Percentiles rank a stretch among this genome's conserved stretches.
Conservation (phyloP, 371 early-diverging fungal species). For the Dinochytrium kinnereticum region DNA sequence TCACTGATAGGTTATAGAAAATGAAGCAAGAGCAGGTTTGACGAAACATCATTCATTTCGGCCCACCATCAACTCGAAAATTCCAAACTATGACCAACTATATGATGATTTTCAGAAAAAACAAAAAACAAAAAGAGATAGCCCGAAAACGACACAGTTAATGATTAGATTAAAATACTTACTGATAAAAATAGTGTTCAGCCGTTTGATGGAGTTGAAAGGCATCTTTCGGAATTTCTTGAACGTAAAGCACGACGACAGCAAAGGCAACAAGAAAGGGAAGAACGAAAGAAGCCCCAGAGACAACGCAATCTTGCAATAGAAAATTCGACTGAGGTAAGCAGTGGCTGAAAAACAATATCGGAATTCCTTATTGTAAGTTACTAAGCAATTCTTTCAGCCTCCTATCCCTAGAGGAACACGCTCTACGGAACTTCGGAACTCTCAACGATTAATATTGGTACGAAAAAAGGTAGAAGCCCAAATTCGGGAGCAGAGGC, state of each 20-base stretch:
- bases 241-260: conserved; percentile 21
- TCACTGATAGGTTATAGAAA: conserved; percentile 4
- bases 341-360: background rate
- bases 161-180: background rate
- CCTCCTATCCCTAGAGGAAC: background rate
- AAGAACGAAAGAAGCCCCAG: background rate
- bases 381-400: no score
- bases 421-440: background rate
- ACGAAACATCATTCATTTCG: conserved; percentile 33
- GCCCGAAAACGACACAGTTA: conserved; percentile 9
- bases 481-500: background rate
- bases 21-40: conserved; percentile 30
- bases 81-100: conserved; percentile 24
- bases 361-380: no score
- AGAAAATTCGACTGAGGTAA: conserved; percentile 1
- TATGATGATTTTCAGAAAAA: conserved; percentile 11
- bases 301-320: background rate
- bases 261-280: background rate
- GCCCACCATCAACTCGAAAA: conserved; percentile 26
- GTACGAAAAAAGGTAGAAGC: background rate
- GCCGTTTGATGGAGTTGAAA: conserved; percentile 28
- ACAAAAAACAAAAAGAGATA: background rate
- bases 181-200: conserved; percentile 16
- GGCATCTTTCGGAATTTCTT: conserved; percentile 13
- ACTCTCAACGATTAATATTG: background rate